Conservation (phyloP, 148 eudicot species). For the Vaccinium macrocarpon region DNA sequence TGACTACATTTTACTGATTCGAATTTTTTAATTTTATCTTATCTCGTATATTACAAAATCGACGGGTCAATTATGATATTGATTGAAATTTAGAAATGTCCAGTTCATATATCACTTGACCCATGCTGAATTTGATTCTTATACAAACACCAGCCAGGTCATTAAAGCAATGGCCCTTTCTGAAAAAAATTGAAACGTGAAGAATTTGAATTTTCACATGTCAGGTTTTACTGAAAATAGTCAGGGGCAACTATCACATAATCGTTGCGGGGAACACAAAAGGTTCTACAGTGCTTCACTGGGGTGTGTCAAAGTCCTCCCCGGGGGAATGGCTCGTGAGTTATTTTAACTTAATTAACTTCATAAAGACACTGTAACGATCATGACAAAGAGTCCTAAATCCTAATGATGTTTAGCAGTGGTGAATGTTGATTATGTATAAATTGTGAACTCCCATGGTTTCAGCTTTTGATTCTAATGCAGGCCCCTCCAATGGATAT, state of each 20-base stretch:
- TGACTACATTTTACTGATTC: neutral
- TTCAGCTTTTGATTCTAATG: neutral
- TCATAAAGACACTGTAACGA: neutral
- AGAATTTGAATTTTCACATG: neutral
- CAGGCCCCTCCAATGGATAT: conserved; percentile 15
- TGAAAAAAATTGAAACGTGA: neutral
- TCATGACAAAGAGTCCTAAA: neutral
- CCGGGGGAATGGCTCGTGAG: conserved; percentile 15
- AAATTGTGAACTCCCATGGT: neutral
- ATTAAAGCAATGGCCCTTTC: neutral
- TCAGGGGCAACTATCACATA: neutral
- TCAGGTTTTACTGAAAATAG: conserved; percentile 6
- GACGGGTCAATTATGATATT: neutral
- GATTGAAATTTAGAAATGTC: neutral
- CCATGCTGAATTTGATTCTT: neutral
- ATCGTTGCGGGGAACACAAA: conserved; percentile 6
- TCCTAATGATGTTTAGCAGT: neutral
- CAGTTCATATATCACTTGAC: neutral
- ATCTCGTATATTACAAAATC: neutral
- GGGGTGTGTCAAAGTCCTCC: conserved; percentile 10
- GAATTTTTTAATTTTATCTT: neutral
- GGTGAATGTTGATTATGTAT: neutral
- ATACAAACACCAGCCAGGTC: neutral
- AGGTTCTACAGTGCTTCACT: conserved; percentile 15
- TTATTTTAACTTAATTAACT: neutral